Base-by-base conservation (phyloP, 192 early-diverging fungal species). In the Backusella tarrabulga region DNA sequence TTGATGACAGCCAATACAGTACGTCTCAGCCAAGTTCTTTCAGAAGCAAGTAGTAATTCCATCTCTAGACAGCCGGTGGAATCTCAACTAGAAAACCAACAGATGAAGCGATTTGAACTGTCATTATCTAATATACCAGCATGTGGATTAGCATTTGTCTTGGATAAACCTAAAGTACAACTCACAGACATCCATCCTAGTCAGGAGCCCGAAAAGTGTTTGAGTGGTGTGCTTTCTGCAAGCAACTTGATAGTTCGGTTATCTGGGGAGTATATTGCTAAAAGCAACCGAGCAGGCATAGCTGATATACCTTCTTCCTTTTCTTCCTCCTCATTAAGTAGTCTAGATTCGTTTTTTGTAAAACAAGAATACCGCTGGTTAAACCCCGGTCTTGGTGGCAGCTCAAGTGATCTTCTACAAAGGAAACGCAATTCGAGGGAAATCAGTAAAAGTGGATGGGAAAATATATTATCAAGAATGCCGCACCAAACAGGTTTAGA, bases 331-430 rank as follows among this genome's bases (percentile, higher is more conserved):
- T 44, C 40, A 14, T 21, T 14, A 32, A 50, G 71, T 32, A 36
- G 26, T 26, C 42, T 72, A 4, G 71, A 72, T 15, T 41, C 40
- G 7, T 32, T 72, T 12, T 46, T 72, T 72, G 71, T 41, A 29
- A 40, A 50, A 4, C 36, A 72, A 44, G 71, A 72, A 44, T 72
- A 72, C 41, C 69, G 36, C 1, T 71, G 69, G 69, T 11, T 71
- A 12, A 72, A 40, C 29, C 6, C 67, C 1, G 17, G 29, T 35
- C 32, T 68, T 9, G 35, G 34, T 2, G 19, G 67, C 14, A 68
- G 67, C 29, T 35, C 29, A 8, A 17, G 35, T 6, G 67, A 68
- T 35, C 29, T 19, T 35, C 5, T 68, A 34, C 67, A 34, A 15
- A 34, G 4, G 29, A 68, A 32, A 6, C 11, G 36, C 4, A 29